Percentiles rank a stretch among this genome's conserved stretches.
phyloP scores from a whole-genome alignment of 257 asterid species.

The Primulina huaijiensis region DNA sequence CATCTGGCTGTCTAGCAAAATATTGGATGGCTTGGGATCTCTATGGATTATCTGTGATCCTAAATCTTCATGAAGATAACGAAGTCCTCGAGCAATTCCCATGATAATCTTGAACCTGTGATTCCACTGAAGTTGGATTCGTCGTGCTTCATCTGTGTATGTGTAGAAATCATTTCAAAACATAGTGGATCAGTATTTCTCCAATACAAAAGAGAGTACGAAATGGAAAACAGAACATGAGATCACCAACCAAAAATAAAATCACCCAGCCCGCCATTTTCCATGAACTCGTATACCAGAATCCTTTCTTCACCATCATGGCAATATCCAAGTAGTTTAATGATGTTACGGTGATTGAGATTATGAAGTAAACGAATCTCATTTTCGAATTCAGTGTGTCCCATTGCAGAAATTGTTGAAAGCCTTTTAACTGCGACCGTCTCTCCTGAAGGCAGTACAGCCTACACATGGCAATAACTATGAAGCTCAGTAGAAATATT shows the following conservation, averaged over 20 bases:
- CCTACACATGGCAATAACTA: background rate
- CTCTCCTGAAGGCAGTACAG: background rate
- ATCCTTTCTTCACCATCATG: background rate
- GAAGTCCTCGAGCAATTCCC: conserved; percentile 4
- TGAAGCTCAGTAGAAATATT: background rate
- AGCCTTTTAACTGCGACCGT: conserved; percentile 4
- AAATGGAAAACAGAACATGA: background rate
- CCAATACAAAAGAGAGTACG: background rate
- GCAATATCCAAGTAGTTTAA: conserved; percentile 8
- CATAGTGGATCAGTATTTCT: background rate
- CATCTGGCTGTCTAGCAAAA: conserved; percentile 11
- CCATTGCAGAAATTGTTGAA: background rate
- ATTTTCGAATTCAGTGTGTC: background rate
- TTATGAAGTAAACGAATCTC: background rate
- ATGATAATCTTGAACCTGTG: background rate
- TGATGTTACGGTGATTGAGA: background rate
- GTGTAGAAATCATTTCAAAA: background rate
- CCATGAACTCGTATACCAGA: background rate
- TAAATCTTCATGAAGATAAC: conserved; percentile 9
- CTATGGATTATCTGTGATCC: background rate
- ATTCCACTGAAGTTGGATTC: conserved; percentile 1
- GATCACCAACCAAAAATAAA: background rate
- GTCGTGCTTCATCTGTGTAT: background rate
- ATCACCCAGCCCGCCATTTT: background rate
- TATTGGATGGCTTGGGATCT: background rate